Percentiles rank a stretch among this genome's conserved stretches.
These are phyloP conservation scores for Metschnikowia kunwiensis DNA, from an alignment of 805 yeast species.

Conservation along the genomic window DNA sequence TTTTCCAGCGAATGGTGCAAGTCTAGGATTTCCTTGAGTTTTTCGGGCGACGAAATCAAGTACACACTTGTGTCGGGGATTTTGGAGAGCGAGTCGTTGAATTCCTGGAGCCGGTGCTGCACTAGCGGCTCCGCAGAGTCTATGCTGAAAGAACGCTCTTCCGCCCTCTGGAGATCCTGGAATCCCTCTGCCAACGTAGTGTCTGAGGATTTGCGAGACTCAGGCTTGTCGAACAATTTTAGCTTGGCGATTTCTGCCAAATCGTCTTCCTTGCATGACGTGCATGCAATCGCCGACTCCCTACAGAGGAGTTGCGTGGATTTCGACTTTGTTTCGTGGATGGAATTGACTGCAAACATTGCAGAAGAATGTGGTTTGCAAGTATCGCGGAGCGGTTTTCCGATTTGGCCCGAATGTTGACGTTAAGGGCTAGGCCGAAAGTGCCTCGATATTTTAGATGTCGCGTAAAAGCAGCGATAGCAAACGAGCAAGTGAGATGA, in stretches of 20 bases:
- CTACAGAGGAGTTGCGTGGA: slow-evolving; percentile 9
- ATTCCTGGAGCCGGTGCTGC: background rate
- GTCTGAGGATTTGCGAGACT: slow-evolving; percentile 11
- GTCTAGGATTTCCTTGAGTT: slow-evolving; percentile 19
- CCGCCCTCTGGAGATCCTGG: background rate
- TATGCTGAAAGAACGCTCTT: background rate
- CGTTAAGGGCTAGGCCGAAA: too few relatives aligned
- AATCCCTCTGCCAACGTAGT: slow-evolving; percentile 11
- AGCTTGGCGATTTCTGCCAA: slow-evolving; percentile 3
- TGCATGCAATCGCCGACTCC: slow-evolving; percentile 8
- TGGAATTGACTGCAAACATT: slow-evolving; percentile 6
- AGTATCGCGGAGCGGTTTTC: too few relatives aligned
- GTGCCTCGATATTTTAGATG: too few relatives aligned
- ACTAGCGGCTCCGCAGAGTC: background rate
- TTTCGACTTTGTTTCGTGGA: slow-evolving; percentile 5
- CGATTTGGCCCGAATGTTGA: too few relatives aligned
- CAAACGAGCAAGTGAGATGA: too few relatives aligned
- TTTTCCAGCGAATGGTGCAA: slow-evolving; percentile 18
- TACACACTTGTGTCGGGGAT: slow-evolving; percentile 4
- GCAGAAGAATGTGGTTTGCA: too few relatives aligned
- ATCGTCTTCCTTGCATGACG: slow-evolving; percentile 1
- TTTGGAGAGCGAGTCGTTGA: slow-evolving; percentile 8
- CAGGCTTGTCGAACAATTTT: slow-evolving; percentile 1
- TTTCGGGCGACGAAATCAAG: slow-evolving; percentile 5
- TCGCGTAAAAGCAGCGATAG: too few relatives aligned